Base-by-base conservation (phyloP, 495 filamentous ascomycete species). In the Parathielavia hyrcaniae region DNA sequence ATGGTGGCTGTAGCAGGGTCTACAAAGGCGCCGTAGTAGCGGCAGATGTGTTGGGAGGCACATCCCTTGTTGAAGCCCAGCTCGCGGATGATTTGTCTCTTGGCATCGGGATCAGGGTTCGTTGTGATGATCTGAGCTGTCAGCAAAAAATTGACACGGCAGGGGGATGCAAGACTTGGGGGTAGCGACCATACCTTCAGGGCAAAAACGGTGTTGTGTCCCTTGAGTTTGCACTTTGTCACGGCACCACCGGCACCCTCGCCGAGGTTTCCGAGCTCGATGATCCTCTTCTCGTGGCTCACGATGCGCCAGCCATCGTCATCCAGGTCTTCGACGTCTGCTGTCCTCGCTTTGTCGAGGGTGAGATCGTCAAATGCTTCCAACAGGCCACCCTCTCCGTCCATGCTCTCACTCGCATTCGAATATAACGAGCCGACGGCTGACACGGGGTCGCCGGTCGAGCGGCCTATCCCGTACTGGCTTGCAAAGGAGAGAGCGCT, bases 11-110 rank as follows among this genome's bases (percentile, higher is more conserved):
- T 90, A 5, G 88, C 85, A 59, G 93, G 86, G 67, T 97, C 91
- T 71, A 90, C 88, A 64, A 96, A 97, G 57, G 93, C 91, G 59
- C 93, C 93, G 65, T 96, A 97, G 72, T 98, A 98, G 58, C 86
- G 85, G 72, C 95, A 97, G 64, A 98, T 97, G 68, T 97, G 88
- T 58, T 88, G 84, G 5, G 89, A 95, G 5, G 87, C 87, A 68
- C 93, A 97, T 63, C 92, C 87, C 74, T 96, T 97, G 80, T 98
- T 98, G 79, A 97, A 97, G 62, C 86, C 86, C 35, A 97, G 79
- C 70, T 98, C 93, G 57, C 93, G 88, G 60, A 96, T 80, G 58
- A 97, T 98, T 71, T 98, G 93, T 69, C 93, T 95, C 77, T 96
- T 96, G 50, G 97, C 89, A 69, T 96, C 92, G 20, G 91, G 92